Evolutionary conservation across 2,329 filamentous ascomycete species (phyloP).

Genomic region (Fusarium continuum): DNA sequence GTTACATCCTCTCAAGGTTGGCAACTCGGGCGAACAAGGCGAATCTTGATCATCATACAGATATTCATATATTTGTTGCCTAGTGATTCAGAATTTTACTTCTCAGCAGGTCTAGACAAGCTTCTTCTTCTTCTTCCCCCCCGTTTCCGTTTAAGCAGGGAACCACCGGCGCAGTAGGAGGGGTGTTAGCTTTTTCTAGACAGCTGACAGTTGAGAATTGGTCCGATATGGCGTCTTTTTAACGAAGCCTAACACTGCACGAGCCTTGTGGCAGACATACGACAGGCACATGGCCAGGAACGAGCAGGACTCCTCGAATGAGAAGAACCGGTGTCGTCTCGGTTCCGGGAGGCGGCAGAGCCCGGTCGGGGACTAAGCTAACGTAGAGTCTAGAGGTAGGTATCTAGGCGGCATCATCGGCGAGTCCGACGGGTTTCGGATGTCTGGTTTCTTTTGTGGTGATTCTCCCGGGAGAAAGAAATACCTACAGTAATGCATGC

Average conservation of each 20-base stretch:
- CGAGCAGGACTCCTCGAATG: conserved; percentile 14
- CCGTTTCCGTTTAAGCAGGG: background rate
- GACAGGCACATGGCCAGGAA: conserved; percentile 24
- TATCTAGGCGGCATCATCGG: conserved; percentile 1
- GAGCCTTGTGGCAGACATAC: conserved; percentile 22
- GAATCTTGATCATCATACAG: background rate
- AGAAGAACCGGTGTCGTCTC: conserved; percentile 8
- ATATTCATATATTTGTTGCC: background rate
- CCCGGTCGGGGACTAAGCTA: conserved; percentile 9
- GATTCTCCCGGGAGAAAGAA: background rate
- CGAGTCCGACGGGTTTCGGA: conserved; percentile 31
- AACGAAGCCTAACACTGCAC: conserved; percentile 12
- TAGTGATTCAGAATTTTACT: background rate
- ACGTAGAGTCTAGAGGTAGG: background rate
- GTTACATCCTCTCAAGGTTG: background rate
- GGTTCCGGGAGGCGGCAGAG: conserved; percentile 19
- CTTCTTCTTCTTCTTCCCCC: no score
- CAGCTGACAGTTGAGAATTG: conserved; percentile 23
- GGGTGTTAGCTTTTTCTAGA: background rate
- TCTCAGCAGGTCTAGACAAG: background rate
- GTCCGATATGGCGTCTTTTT: background rate
- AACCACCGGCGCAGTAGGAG: background rate
- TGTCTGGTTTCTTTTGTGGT: conserved; percentile 5
- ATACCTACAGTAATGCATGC: background rate
- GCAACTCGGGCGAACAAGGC: background rate